Base-by-base conservation (phyloP, 2,329 filamentous ascomycete genomes). In the Amylocarpus encephaloides region DNA sequence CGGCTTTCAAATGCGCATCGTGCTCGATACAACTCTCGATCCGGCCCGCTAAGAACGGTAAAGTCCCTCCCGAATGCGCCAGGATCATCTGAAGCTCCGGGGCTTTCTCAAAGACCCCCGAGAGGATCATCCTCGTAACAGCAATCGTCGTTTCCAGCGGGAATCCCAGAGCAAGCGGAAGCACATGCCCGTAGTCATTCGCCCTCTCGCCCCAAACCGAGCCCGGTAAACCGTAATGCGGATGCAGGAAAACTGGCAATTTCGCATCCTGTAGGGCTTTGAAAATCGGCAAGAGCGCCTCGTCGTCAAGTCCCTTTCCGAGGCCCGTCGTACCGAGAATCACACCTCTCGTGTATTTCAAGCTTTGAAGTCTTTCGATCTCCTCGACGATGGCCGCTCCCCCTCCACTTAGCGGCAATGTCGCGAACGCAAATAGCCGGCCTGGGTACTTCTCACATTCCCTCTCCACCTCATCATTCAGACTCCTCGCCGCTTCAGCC, bases 121-220 rank as follows among this genome's bases (percentile, higher is more conserved):
- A 79, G n/a, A 96, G 73, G 48, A 89, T 83, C 88, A 96, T 94
- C 42, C 91, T 76, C 3, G 87, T 82, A 2, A 95, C 83, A 0
- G 90, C 88, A 59, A 96, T 92, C 1, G 91, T 95, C 0, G 91
- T 96, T 70, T 96, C 91, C 58, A 96, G 79, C 0, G 91, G 90
- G 65, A 95, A 95, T 0, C 91, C 91, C 3, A 96, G 72, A 0
- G 89, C 88, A 0, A 96, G 73, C 0, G 90, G 87, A 2, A 96
- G 74, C 1, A 95, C 89, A 66, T 95, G 91, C 0, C 91, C 91
- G 64, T 94, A 95, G 53, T 85, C 83, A 36, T 67, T 72, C 0
- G 79, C 80, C 6, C 85, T 74, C 0, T 86, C 79, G 0, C 91
- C 91, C 70, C 87, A 95, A 3, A 94, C 88, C 7, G 82, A 78